Evolutionary conservation across 768 basidiomycete genomes (phyloP).

Genomic region (Boletus pseudopeckii): DNA sequence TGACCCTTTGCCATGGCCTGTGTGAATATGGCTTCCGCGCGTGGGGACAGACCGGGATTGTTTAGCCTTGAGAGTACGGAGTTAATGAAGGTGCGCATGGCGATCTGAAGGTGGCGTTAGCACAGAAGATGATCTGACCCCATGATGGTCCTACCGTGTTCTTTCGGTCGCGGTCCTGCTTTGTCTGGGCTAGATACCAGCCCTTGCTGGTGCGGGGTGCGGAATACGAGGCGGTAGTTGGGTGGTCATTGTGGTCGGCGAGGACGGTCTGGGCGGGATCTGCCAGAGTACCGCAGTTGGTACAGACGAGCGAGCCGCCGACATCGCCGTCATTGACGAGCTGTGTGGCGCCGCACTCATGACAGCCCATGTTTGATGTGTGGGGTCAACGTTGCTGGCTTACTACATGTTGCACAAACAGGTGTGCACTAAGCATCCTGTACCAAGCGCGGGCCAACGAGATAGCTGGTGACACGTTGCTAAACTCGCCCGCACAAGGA

Average conservation of each 20-base stretch:
- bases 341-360: slow-evolving; percentile 50
- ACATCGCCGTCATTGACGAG: slow-evolving; percentile 52
- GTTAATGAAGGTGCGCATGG: slow-evolving; percentile 61
- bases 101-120: slow-evolving; percentile 41
- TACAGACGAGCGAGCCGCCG: slow-evolving; percentile 62
- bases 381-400: too few relatives aligned
- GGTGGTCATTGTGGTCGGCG: slow-evolving; percentile 41
- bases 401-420: too few relatives aligned
- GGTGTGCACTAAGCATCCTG: too few relatives aligned
- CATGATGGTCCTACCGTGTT: slow-evolving; percentile 48
- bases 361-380: too few relatives aligned
- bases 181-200: slow-evolving; percentile 63
- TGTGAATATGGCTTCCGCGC: slow-evolving; percentile 66
- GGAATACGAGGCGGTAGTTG: slow-evolving; percentile 38
- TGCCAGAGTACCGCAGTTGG: slow-evolving; percentile 64
- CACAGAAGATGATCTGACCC: slow-evolving; percentile 12
- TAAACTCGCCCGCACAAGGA: not conserved
- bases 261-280: slow-evolving; percentile 63
- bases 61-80: slow-evolving; percentile 57
- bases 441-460: too few relatives aligned
- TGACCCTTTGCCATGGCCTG: slow-evolving; percentile 56
- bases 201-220: slow-evolving; percentile 47
- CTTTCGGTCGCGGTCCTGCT: slow-evolving; percentile 59
- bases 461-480: too few relatives aligned
- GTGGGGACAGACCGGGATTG: slow-evolving; percentile 57